Evolutionary conservation across 78 protist genomes (phyloP).

Genomic region (Dictyostelium citrinum): DNA sequence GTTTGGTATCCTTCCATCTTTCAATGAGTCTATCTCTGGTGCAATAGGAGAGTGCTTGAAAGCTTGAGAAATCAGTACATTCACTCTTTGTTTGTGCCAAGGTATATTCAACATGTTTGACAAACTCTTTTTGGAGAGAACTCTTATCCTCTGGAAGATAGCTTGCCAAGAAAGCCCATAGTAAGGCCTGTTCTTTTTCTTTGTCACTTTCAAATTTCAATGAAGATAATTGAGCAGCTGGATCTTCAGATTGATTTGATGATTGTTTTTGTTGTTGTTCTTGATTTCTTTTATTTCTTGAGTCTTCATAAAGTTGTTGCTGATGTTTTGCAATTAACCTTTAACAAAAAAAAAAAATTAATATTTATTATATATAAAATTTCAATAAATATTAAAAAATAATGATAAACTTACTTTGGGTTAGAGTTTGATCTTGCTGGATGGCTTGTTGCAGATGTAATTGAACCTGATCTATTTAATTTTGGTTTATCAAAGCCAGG

Average conservation of each 20-base stretch:
- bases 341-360: background rate
- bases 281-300: background rate
- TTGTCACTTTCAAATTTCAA: constrained; percentile 11
- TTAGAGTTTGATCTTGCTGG: background rate
- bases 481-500: background rate
- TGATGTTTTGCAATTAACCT: background rate
- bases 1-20: constrained; percentile 87
- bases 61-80: constrained; percentile 44
- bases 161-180: constrained; percentile 77
- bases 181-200: constrained; percentile 45
- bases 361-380: too few relatives aligned
- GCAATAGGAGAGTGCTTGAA: constrained; percentile 76
- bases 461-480: constrained; percentile 15
- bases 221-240: background rate
- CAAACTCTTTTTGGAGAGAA: constrained; percentile 70
- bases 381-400: background rate
- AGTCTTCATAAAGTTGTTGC: background rate
- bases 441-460: background rate
- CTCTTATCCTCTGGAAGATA: constrained; percentile 54
- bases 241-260: background rate
- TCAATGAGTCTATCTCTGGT: constrained; percentile 80
- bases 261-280: background rate
- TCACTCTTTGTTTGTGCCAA: constrained; percentile 76
- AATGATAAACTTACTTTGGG: background rate
- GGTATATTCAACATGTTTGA: constrained; percentile 77